These are phyloP conservation scores for Mortierella antarctica DNA, from an alignment of 192 early-diverging fungal genomes.

Conservation along the genomic window DNA sequence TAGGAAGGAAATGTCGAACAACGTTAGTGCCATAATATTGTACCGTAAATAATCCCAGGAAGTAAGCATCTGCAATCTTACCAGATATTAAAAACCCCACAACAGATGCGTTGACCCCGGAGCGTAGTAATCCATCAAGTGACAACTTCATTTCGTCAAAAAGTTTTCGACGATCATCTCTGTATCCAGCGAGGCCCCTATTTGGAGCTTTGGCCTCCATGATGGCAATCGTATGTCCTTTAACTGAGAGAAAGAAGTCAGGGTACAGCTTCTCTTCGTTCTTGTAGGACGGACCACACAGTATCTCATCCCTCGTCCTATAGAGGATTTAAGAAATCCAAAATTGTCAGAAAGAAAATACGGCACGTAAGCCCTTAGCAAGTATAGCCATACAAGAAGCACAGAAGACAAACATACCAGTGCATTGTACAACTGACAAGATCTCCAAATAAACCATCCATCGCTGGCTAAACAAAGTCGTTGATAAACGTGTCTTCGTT, in stretches of 20 bases:
- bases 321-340: neutral
- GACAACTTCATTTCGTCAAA: constrained; percentile 16
- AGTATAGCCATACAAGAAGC: neutral
- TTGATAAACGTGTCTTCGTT: constrained; percentile 30
- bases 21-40: too few species aligned
- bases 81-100: constrained; percentile 21
- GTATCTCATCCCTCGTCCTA: constrained; percentile 17
- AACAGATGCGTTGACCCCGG: constrained; percentile 8
- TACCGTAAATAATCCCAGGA: too few species aligned
- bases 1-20: neutral
- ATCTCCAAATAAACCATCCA: constrained; percentile 29
- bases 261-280: constrained; percentile 18
- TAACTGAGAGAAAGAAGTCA: constrained; percentile 22
- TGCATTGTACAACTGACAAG: constrained; percentile 20
- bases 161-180: constrained; percentile 11
- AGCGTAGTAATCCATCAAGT: constrained; percentile 9
- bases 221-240: constrained; percentile 18
- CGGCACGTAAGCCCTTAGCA: neutral
- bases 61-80: too few species aligned
- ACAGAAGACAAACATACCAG: constrained; percentile 12
- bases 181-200: constrained; percentile 3
- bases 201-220: constrained; percentile 17
- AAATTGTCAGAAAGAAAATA: constrained; percentile 1
- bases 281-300: constrained; percentile 4
- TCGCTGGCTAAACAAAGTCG: constrained; percentile 24